Evolutionary conservation across 352 stramenopile genomes (phyloP).

Genomic region (Phytopythium chamaehyphon): DNA sequence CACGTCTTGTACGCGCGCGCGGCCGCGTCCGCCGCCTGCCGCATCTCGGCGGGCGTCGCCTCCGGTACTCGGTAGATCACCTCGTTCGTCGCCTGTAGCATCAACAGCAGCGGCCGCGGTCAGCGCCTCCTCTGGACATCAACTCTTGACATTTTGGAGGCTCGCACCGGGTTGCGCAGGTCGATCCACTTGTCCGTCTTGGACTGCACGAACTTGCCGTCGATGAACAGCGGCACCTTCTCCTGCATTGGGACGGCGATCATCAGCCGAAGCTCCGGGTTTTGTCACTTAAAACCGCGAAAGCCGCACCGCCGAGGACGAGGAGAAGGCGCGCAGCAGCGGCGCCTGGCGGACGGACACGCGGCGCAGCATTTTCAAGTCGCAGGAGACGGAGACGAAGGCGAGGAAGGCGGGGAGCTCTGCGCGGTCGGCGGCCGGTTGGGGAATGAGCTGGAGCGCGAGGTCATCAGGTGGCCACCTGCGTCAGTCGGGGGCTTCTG

Average conservation of each 20-base stretch:
- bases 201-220: conserved; percentile 91
- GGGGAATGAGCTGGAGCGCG: conserved; percentile 10
- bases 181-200: conserved; percentile 91
- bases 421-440: conserved; percentile 12
- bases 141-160: not conserved
- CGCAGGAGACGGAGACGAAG: not conserved
- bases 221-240: conserved; percentile 87
- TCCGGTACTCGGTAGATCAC: conserved; percentile 85
- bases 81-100: conserved; percentile 83
- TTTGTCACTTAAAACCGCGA: too few species aligned
- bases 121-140: not conserved
- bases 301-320: conserved; percentile 32
- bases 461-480: too few species aligned
- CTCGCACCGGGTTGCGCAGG: conserved; percentile 79
- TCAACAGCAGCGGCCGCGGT: not conserved
- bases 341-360: conserved; percentile 12
- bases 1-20: conserved; percentile 90
- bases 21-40: conserved; percentile 70
- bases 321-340: conserved; percentile 40
- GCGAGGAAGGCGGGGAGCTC: not conserved
- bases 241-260: too few species aligned
- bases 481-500: too few species aligned
- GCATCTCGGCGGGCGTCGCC: conserved; percentile 87
- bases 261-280: too few species aligned
- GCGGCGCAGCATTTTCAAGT: conserved; percentile 27